These are phyloP conservation scores for Leishmania aethiopica DNA, from an alignment of 208 protist species.

Conservation along the genomic window DNA sequence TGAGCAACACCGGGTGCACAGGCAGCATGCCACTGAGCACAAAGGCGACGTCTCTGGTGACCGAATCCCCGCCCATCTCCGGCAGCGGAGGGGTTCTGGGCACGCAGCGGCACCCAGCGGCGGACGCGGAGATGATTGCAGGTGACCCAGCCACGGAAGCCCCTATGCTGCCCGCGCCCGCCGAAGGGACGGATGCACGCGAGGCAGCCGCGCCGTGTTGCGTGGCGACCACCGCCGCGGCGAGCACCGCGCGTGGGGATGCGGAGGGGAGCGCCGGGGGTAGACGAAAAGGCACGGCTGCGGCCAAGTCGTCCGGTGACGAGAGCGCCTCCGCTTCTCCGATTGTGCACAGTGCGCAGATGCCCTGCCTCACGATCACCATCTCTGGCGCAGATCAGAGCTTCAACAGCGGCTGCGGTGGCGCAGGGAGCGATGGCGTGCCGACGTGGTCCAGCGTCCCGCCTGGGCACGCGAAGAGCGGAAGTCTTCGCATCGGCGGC, in stretches of 20 bases:
- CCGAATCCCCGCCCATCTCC: background rate
- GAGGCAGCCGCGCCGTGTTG: background rate
- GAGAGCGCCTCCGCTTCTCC: slow-evolving; percentile 2
- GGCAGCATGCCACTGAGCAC: background rate
- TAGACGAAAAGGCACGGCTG: background rate
- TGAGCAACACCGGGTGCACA: background rate
- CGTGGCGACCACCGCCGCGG: background rate
- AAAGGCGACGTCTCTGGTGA: background rate
- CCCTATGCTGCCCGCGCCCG: background rate
- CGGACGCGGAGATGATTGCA: background rate
- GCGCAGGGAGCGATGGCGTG: background rate
- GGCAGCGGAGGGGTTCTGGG: background rate
- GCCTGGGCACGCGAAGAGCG: background rate
- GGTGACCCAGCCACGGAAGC: background rate
- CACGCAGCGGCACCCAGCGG: background rate
- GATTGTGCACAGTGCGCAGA: background rate
- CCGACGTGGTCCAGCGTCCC: background rate
- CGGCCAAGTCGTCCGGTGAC: too few species aligned
- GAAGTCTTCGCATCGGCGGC: background rate
- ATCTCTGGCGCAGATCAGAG: background rate
- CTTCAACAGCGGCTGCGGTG: background rate
- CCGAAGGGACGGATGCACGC: background rate
- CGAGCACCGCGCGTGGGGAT: background rate
- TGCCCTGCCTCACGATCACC: background rate
- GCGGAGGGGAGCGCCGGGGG: background rate